Evolutionary conservation across 129 eudicot genomes (phyloP).

Genomic region (Rutidosis leptorrhynchoides): DNA sequence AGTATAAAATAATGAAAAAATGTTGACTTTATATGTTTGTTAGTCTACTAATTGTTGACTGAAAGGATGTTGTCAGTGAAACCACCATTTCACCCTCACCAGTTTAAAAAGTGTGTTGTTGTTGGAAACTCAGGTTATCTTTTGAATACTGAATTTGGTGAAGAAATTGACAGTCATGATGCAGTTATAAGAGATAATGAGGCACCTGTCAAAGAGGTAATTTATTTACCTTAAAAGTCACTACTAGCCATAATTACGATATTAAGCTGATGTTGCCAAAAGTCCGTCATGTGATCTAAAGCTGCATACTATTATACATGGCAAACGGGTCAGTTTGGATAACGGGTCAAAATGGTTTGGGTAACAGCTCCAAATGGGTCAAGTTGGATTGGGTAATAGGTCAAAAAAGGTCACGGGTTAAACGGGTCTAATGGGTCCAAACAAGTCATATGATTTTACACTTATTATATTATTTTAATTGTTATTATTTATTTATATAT

Average conservation of each 20-base stretch:
- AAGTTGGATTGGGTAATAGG: too few species aligned
- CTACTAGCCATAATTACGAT: background rate
- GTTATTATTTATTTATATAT: too few species aligned
- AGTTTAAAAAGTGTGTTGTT: conserved; percentile 88
- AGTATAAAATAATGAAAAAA: too few species aligned
- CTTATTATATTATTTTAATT: too few species aligned
- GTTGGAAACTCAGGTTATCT: conserved; percentile 98
- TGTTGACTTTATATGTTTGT: too few species aligned
- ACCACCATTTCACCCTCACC: conserved; percentile 96
- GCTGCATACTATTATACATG: too few species aligned
- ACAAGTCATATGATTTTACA: too few species aligned
- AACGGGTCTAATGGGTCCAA: too few species aligned
- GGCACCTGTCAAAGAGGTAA: conserved; percentile 93
- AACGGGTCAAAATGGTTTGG: too few species aligned
- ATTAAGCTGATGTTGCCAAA: conserved; percentile 8
- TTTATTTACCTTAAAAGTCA: background rate
- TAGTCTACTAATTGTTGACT: too few species aligned
- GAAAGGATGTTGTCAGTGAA: conserved; percentile 82
- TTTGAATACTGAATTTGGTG: conserved; percentile 86
- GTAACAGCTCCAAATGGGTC: conserved; percentile 53
- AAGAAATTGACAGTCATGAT: conserved; percentile 95
- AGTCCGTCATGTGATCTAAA: conserved; percentile 1
- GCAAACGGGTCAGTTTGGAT: too few species aligned
- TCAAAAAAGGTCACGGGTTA: too few species aligned
- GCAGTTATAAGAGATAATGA: conserved; percentile 94